Percentiles rank a stretch among this genome's conserved stretches.
phyloP scores from a whole-genome alignment of 345 rosid genomes.

The Psidium friedrichsthalianum region DNA sequence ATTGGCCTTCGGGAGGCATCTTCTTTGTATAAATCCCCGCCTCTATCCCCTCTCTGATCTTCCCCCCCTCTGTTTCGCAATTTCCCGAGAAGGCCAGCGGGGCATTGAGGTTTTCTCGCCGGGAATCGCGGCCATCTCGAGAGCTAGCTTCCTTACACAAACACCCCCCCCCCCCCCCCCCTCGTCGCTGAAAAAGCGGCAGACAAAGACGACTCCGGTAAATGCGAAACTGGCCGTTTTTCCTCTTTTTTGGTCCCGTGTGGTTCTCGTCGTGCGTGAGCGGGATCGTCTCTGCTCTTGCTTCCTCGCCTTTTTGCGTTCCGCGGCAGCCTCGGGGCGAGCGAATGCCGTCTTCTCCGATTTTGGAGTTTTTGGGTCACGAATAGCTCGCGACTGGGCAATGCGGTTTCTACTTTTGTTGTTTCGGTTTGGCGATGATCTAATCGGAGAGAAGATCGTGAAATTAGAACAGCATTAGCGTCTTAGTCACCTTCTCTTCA shows the following conservation, averaged over 20 bases:
- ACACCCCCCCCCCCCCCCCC: too few species aligned
- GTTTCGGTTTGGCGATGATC: not conserved
- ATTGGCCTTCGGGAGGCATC: not conserved
- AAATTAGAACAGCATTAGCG: not conserved
- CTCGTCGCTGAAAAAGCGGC: too few species aligned
- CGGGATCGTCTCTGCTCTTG: not conserved
- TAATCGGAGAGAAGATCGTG: not conserved
- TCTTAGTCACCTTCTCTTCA: not conserved
- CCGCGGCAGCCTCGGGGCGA: too few species aligned
- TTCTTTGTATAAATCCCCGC: not conserved
- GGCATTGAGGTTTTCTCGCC: slow-evolving; percentile 5
- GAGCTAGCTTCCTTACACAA: not conserved
- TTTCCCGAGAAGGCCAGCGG: not conserved
- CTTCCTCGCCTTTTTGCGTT: too few species aligned
- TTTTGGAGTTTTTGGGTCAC: too few species aligned
- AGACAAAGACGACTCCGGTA: not conserved
- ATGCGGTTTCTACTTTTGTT: not conserved
- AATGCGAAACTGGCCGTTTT: not conserved
- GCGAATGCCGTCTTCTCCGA: too few species aligned
- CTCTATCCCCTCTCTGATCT: not conserved
- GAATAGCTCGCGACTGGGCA: not conserved
- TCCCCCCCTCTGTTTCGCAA: not conserved
- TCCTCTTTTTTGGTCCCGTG: not conserved
- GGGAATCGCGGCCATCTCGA: not conserved
- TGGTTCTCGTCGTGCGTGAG: not conserved